Evolutionary conservation across 345 rosid species (phyloP).

Genomic region (Anastatica hierochuntica): DNA sequence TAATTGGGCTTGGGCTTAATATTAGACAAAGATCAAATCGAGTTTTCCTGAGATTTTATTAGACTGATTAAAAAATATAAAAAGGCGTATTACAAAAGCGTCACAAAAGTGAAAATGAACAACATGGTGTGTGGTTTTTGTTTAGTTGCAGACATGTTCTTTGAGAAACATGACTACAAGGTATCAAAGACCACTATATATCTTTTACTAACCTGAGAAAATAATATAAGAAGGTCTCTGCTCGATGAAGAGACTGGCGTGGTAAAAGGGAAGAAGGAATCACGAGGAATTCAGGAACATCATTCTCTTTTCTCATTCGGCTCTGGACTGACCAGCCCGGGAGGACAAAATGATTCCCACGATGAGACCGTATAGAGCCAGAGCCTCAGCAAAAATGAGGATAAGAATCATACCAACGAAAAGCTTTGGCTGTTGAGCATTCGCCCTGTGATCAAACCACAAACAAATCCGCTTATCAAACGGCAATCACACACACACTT

Average conservation of each 20-base stretch:
- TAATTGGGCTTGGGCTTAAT: no score
- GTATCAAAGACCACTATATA: slow-evolving; percentile 4
- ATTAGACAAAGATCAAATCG: no score
- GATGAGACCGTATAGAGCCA: slow-evolving; percentile 80
- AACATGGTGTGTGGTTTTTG: slow-evolving; percentile 6
- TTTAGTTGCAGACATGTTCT: slow-evolving; percentile 3
- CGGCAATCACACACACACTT: not conserved
- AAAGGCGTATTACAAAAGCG: no score
- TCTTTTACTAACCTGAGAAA: slow-evolving; percentile 14
- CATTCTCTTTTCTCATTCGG: slow-evolving; percentile 39
- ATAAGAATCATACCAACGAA: slow-evolving; percentile 96
- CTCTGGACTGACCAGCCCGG: slow-evolving; percentile 93
- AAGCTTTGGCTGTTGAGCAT: slow-evolving; percentile 91
- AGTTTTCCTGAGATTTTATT: no score
- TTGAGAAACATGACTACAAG: not conserved
- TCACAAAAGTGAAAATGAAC: no score
- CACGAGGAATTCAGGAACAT: slow-evolving; percentile 2
- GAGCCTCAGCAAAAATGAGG: slow-evolving; percentile 84
- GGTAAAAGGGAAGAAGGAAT: slow-evolving; percentile 10
- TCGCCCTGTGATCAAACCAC: slow-evolving; percentile 46
- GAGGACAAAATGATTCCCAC: slow-evolving; percentile 92
- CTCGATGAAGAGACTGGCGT: not conserved
- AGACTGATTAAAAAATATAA: no score
- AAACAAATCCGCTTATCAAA: slow-evolving; percentile 2
- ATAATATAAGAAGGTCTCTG: slow-evolving; percentile 3